Evolutionary conservation across 2,329 filamentous ascomycete genomes (phyloP), one percentile per base, ranked within the genome.

Genomic region (Ceratocystis smalleyi): DNA sequence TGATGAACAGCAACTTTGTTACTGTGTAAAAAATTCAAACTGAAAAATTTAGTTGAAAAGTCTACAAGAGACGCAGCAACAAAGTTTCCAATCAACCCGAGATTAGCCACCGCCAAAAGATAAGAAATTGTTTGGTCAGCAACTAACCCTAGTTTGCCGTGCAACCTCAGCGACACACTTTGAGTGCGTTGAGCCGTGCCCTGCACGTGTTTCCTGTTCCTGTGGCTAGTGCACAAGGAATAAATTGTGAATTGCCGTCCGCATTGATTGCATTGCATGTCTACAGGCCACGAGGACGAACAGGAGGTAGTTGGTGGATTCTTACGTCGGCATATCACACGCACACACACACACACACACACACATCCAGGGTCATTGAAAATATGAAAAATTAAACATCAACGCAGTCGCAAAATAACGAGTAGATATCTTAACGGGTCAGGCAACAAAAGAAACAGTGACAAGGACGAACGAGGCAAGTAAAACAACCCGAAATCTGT

Each of bases 1-100:
- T 61, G n/a, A n/a, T 6, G n/a, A 27, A 10, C 35, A 30, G 43
- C 24, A 17, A 27, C 47, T 51, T 51, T 32, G 57, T 45, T 62
- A 17, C 43, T 49, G 15, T 32, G 22, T 10, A 40, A 22, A 30
- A 32, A 61, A 49, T 43, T 1, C 8, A 19, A 30, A 27, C 22
- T 27, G 30, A 27, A 57, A 57, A 57, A 57, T 57, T 57, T 57
- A n/a, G 17, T 57, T 35, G 27, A n/a, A 17, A 35, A 51, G 47
- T 35, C 32, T 32, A 35, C 15, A 30, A 45, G 35, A 27, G 30
- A 40, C 10, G 19, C n/a, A 55, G 5, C 10, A 47, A 40, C 7
- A 30, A 15, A 45, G 6, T 27, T 24, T 17, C 12, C 7, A 64
- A 54, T 64, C 61, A 64, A 55, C 63, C 63, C 19, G 43, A 55